phyloP scores from a whole-genome alignment of 306 rosid species.

The Castanopsis chinensis region DNA sequence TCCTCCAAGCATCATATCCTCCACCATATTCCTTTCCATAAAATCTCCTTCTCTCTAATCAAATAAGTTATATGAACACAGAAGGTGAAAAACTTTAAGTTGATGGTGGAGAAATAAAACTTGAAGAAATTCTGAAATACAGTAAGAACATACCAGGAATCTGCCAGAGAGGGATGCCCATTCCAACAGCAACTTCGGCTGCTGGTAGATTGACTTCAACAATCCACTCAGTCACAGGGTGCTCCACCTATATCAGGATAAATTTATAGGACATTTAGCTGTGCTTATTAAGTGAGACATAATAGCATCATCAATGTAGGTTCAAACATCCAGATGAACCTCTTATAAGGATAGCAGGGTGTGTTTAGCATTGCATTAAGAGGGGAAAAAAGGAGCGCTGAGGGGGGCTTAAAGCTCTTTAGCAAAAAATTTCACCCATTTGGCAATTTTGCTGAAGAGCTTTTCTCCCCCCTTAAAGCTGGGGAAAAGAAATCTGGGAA shows the following conservation, averaged over 20 bases:
- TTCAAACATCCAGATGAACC: background rate
- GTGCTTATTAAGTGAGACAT: background rate
- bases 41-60: constrained; percentile 86
- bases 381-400: too few species aligned
- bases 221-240: constrained; percentile 99
- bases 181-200: constrained; percentile 94
- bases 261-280: constrained; percentile 18
- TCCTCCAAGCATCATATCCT: constrained; percentile 96
- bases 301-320: background rate
- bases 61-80: constrained; percentile 24
- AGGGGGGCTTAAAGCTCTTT: too few species aligned
- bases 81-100: constrained; percentile 17
- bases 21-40: constrained; percentile 93
- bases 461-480: too few species aligned
- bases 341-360: background rate
- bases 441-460: too few species aligned
- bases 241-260: constrained; percentile 71
- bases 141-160: constrained; percentile 68
- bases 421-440: too few species aligned
- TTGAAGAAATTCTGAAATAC: constrained; percentile 18
- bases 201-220: constrained; percentile 96
- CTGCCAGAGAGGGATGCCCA: constrained; percentile 99
- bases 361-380: too few species aligned
- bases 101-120: background rate
- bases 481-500: too few species aligned